Percentiles rank a stretch among this genome's conserved stretches.
Conservation (phyloP, 306 rosid species). For the Fagus crenata region DNA sequence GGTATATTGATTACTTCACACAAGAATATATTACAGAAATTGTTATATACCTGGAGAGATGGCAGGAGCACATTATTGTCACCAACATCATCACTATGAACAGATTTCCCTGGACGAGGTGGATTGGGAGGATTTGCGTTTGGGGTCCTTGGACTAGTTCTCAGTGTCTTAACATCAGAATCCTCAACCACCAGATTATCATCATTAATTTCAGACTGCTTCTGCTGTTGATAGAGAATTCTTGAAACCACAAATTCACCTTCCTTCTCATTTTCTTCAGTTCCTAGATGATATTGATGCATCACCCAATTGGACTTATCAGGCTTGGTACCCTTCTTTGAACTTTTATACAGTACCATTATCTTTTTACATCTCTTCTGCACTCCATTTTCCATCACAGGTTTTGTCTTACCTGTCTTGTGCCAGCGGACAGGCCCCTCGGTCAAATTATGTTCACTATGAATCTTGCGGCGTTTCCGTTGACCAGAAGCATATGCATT, state of each 20-base stretch:
- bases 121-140: slow-evolving; percentile 62
- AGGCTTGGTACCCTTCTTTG: slow-evolving; percentile 61
- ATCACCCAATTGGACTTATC: slow-evolving; percentile 72
- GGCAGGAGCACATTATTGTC: slow-evolving; percentile 36
- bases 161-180: slow-evolving; percentile 32
- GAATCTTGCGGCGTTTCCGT: slow-evolving; percentile 61
- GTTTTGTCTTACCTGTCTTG: slow-evolving; percentile 55
- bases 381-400: slow-evolving; percentile 40
- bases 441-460: slow-evolving; percentile 29
- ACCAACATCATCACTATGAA: slow-evolving; percentile 31
- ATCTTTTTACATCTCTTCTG: slow-evolving; percentile 81
- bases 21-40: slow-evolving; percentile 18
- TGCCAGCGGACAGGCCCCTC: slow-evolving; percentile 58
- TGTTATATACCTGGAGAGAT: slow-evolving; percentile 45
- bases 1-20: slow-evolving; percentile 1
- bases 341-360: slow-evolving; percentile 68
- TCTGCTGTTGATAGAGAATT: slow-evolving; percentile 57
- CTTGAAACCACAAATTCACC: slow-evolving; percentile 83
- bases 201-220: slow-evolving; percentile 50
- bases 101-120: slow-evolving; percentile 50
- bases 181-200: slow-evolving; percentile 44
- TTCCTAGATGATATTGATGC: slow-evolving; percentile 94
- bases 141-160: slow-evolving; percentile 75
- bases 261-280: slow-evolving; percentile 69
- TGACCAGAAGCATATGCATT: slow-evolving; percentile 85